Conservation (phyloP, 805 yeast genomes). For the Yamadazyma ubonensis region DNA sequence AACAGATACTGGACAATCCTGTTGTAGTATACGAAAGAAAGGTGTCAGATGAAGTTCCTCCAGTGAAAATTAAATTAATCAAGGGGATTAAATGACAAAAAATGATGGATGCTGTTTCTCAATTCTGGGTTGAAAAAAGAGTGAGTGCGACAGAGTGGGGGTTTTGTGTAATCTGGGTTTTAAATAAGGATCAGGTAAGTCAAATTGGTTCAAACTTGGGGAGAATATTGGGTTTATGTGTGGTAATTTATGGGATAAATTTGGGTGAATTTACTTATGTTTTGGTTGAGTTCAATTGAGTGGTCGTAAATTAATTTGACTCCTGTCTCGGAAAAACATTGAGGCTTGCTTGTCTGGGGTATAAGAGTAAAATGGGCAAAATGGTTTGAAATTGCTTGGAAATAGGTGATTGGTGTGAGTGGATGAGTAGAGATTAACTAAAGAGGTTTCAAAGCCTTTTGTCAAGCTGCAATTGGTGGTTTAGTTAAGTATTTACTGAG, state of each 20-base stretch:
- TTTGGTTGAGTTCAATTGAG: too few species aligned
- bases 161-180: conserved; percentile 3
- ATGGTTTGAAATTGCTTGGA: too few species aligned
- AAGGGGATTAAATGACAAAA: conserved; percentile 12
- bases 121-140: conserved; percentile 7
- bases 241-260: not conserved
- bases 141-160: conserved; percentile 2
- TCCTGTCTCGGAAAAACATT: not conserved
- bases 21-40: not conserved
- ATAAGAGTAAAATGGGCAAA: too few species aligned
- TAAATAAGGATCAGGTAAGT: too few species aligned
- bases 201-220: too few species aligned
- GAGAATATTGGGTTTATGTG: too few species aligned
- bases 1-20: too few species aligned
- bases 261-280: too few species aligned
- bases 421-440: not conserved
- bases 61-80: conserved; percentile 1
- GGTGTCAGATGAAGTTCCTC: conserved; percentile 4
- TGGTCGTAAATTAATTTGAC: not conserved
- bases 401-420: too few species aligned
- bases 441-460: not conserved
- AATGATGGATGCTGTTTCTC: conserved; percentile 10
- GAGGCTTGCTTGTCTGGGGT: conserved; percentile 1
- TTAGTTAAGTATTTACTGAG: too few species aligned
- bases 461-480: too few species aligned